Base-by-base conservation (phyloP, 2,329 filamentous ascomycete species). In the Aspergillus spinulosporus region DNA sequence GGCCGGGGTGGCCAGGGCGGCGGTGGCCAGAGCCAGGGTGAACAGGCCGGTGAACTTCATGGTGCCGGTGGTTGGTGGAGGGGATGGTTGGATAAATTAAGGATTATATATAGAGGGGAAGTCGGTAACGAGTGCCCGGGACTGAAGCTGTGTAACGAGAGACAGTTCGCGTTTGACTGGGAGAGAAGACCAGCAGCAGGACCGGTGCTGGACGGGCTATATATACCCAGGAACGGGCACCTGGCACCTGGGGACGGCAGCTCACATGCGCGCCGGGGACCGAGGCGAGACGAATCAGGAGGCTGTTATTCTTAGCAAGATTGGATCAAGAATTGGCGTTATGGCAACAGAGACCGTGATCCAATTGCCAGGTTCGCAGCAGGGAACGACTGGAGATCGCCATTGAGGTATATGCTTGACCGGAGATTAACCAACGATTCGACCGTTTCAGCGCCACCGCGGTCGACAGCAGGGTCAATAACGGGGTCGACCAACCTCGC, bases 11-110 rank as follows among this genome's bases (percentile, higher is more conserved):
- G 66, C 64, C 36, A 67, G 37, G 55, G 59, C 62, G 34, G 51
- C 46, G 55, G 59, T 59, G 52, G 62, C 60, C 37, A 68, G 62
- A 56, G 59, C 62, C 40, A 68, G 58, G 45, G 66, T 60, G 56
- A 61, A 54, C 37, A 68, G 32, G 54, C 59, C 58, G 51, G 63
- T 56, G 62, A 66, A 64, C 56, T 62, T 64, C 64, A 66, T 66
- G 36, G 51, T 64, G 61, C 54, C 49, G 53, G 51, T 51, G n/a
- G 47, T 49, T 21, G 39, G 47, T 14, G 5, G 52, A 11, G 21
- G 21, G 21, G 21, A 21, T 21, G 21, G 21, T 21, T 21, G 21
- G 21, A 21, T 21, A 21, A 21, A 52, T 49, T 29, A 36, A 57
- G 32, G 36, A 55, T 59, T 53, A 52, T 50, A 52, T 50, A 59